Conservation (phyloP, 1,284 basidiomycete genomes). For the Rhodotorula sp. region DNA sequence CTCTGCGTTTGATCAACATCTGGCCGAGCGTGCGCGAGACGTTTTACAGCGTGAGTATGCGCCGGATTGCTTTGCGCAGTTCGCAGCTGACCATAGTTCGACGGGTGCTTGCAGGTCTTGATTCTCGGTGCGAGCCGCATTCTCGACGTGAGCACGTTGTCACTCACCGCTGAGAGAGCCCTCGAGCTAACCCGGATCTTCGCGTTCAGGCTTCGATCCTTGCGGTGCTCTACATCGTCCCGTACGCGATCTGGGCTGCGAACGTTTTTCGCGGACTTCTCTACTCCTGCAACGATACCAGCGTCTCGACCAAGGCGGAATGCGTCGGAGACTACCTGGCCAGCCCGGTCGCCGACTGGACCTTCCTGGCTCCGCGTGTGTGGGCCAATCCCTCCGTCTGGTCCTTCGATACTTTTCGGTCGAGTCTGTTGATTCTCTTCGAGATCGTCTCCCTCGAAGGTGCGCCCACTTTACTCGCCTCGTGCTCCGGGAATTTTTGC, state of each 20-base stretch:
- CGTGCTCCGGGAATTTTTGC: neutral
- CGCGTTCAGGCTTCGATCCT: slow-evolving; percentile 67
- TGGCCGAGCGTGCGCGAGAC: slow-evolving; percentile 82
- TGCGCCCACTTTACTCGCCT: neutral
- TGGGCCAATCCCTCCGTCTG: slow-evolving; percentile 90
- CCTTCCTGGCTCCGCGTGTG: slow-evolving; percentile 72
- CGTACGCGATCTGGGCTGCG: slow-evolving; percentile 94
- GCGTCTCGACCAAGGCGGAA: slow-evolving; percentile 59
- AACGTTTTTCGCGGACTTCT: slow-evolving; percentile 88
- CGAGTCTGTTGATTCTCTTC: slow-evolving; percentile 86
- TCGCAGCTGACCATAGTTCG: too few species aligned
- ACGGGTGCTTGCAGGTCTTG: slow-evolving; percentile 56
- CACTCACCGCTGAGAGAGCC: neutral
- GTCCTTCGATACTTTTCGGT: slow-evolving; percentile 85
- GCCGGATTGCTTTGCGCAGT: too few species aligned
- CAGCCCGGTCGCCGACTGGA: slow-evolving; percentile 57
- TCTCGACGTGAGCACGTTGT: slow-evolving; percentile 56
- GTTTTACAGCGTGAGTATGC: slow-evolving; percentile 63
- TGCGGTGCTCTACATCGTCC: slow-evolving; percentile 90
- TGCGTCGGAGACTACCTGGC: slow-evolving; percentile 73
- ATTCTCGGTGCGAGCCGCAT: slow-evolving; percentile 84
- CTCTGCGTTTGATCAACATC: slow-evolving; percentile 84
- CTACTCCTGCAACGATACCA: slow-evolving; percentile 78
- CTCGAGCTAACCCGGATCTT: neutral
- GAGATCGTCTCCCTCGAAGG: slow-evolving; percentile 86